Evolutionary conservation across 108 stramenopile genomes (phyloP), one percentile per base, ranked within the genome.

Genomic region (Thalassiosira profunda): DNA sequence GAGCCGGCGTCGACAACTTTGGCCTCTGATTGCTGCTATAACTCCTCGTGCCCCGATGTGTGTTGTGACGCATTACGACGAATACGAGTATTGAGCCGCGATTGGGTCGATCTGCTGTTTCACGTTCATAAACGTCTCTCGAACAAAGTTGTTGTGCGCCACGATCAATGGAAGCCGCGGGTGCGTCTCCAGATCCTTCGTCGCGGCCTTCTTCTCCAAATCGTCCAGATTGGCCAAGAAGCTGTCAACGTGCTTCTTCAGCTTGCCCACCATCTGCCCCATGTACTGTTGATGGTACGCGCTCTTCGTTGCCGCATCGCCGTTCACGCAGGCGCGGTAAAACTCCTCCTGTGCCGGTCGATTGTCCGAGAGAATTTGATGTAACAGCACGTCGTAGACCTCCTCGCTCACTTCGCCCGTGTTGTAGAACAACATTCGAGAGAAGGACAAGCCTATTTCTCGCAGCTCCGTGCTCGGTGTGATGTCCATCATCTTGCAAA

Each of bases 401-500:
- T 87, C 86, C 31, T 67, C 51, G 45, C 67, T 63, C 11, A 84
- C 70, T 4, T 82, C 86, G 11, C 86, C 86, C 44, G 81, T 82
- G 40, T 72, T 77, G 65, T 76, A 87, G 46, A 87, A 87, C 12
- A 84, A 37, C 84, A 87, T 80, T 37, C 80, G 67, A 5, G 81
- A 76, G 42, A 73, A 82, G 44, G 72, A 77, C 10, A 83, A 80
- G 18, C 86, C 86, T 70, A 87, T 67, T n/a, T 78, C 68, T 34
- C 52, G 35, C 8, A 85, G 45, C 56, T 87, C 86, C 11, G 79
- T 54, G 34, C 64, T 66, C 2, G 76, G 58, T 45, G 62, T 64
- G 20, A 76, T 69, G 43, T 66, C 63, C 76, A 87, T 85, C 46
- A 83, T 76, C 49, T 87, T 87, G 70, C 86, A 87, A 71, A 85